These are phyloP conservation scores for Scytalidium sp. DNA, from an alignment of 2,329 filamentous ascomycete genomes.

Conservation along the genomic window DNA sequence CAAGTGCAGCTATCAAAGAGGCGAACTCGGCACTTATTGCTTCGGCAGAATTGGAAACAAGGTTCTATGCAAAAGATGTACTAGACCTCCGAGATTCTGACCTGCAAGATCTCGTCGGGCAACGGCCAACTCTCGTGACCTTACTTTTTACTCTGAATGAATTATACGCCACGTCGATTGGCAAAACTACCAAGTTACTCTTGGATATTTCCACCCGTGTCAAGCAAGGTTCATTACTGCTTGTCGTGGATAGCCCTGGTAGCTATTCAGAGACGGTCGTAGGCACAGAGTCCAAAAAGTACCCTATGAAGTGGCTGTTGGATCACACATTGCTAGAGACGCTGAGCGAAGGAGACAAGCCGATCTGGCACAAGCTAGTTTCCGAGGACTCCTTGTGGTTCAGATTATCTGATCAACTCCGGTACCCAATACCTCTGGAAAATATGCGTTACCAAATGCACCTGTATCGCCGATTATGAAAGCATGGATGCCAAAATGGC, in stretches of 20 bases:
- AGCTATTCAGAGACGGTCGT: constrained; percentile 84
- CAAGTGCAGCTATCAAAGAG: constrained; percentile 43
- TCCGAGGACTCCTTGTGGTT: constrained; percentile 84
- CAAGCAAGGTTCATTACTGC: constrained; percentile 60
- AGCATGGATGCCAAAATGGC: too few species aligned
- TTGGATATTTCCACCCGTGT: constrained; percentile 61
- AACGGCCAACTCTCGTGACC: constrained; percentile 60
- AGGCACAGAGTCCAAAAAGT: constrained; percentile 58
- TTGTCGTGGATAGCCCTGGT: constrained; percentile 90
- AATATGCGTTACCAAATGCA: constrained; percentile 96
- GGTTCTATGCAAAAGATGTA: constrained; percentile 47
- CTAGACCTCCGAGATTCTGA: constrained; percentile 36
- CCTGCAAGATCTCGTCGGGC: constrained; percentile 27
- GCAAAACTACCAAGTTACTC: constrained; percentile 74
- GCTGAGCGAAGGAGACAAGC: constrained; percentile 26
- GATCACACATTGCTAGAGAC: constrained; percentile 69
- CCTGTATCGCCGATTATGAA: constrained; percentile 57
- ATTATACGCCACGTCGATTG: constrained; percentile 73
- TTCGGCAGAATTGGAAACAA: constrained; percentile 34
- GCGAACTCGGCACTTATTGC: constrained; percentile 43
- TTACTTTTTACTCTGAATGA: constrained; percentile 95
- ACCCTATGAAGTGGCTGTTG: constrained; percentile 92
- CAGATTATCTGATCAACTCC: constrained; percentile 62
- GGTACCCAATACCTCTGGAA: constrained; percentile 83
- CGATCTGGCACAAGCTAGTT: constrained; percentile 70